A percentile compares a stretch with the other conserved stretches of the same genome.
phyloP scores from a whole-genome alignment of 2,329 filamentous ascomycete species.

The Apiospora kogelbergensis region DNA sequence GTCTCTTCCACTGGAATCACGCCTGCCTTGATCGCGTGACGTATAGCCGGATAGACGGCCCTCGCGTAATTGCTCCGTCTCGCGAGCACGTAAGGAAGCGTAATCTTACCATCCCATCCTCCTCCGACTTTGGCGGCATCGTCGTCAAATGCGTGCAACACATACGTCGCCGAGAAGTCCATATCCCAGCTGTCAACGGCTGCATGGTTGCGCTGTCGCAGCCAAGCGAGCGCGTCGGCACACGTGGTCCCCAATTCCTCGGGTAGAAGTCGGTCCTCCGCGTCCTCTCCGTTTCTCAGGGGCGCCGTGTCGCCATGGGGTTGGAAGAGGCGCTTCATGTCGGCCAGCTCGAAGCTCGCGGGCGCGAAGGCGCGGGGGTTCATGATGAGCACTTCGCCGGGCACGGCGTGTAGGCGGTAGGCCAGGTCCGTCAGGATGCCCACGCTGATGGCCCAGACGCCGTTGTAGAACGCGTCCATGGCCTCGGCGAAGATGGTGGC shows the following conservation, averaged over 20 bases:
- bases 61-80: constrained; percentile 20
- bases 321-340: not conserved
- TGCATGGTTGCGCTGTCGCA: constrained; percentile 18
- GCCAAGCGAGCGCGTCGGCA: not conserved
- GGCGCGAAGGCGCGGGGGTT: constrained; percentile 6
- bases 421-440: constrained; percentile 26
- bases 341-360: not conserved
- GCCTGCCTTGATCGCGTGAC: constrained; percentile 17
- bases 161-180: constrained; percentile 27
- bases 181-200: constrained; percentile 20
- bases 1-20: constrained; percentile 11
- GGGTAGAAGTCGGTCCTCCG: not conserved
- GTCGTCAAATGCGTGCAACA: constrained; percentile 24
- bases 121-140: constrained; percentile 8
- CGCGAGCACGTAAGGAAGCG: constrained; percentile 21
- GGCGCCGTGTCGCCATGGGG: not conserved
- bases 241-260: not conserved
- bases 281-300: not conserved
- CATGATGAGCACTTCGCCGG: constrained; percentile 11
- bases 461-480: constrained; percentile 5
- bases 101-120: constrained; percentile 20
- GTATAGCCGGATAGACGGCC: constrained; percentile 20
- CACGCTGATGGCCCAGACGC: constrained; percentile 15
- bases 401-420: constrained; percentile 21
- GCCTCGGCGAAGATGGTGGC: not conserved